Evolutionary conservation across 2,329 filamentous ascomycete species (phyloP).

Genomic region (Stenocarpella maydis): DNA sequence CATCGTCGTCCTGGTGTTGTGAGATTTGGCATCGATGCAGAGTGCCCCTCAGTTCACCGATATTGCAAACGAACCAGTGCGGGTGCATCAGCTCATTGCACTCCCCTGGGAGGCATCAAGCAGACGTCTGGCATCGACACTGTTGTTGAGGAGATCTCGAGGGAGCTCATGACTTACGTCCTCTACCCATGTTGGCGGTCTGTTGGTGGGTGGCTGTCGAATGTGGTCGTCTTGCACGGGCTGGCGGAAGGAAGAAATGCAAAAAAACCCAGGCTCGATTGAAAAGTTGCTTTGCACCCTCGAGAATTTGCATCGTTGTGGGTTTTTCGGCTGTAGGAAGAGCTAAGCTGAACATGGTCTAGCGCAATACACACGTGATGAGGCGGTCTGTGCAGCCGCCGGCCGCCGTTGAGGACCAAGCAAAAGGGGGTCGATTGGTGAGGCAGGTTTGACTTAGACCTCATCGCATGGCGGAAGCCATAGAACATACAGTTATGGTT

Average conservation of each 20-base stretch:
- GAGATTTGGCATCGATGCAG: not conserved
- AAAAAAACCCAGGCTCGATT: not conserved
- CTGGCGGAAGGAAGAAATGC: constrained; percentile 27
- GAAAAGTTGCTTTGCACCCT: constrained; percentile 27
- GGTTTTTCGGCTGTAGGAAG: constrained; percentile 21
- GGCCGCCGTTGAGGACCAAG: too few relatives aligned
- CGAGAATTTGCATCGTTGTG: constrained; percentile 31
- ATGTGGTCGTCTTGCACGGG: constrained; percentile 30
- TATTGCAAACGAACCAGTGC: not conserved
- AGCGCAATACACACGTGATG: not conserved
- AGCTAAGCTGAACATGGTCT: not conserved
- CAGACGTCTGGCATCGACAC: not conserved
- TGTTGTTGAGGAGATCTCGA: not conserved
- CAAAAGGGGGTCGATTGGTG: not conserved
- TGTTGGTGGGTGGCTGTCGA: constrained; percentile 32
- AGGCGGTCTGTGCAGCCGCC: not conserved
- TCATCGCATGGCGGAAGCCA: not conserved
- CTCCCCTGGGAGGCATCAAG: not conserved
- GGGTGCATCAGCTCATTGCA: not conserved
- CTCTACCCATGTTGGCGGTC: constrained; percentile 37
- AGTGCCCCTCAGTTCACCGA: not conserved
- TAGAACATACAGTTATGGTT: not conserved
- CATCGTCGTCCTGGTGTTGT: not conserved
- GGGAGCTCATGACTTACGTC: constrained; percentile 34
- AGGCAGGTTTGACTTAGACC: not conserved